Base-by-base conservation (phyloP, 495 filamentous ascomycete species). In the Trichoderma gamsii region DNA sequence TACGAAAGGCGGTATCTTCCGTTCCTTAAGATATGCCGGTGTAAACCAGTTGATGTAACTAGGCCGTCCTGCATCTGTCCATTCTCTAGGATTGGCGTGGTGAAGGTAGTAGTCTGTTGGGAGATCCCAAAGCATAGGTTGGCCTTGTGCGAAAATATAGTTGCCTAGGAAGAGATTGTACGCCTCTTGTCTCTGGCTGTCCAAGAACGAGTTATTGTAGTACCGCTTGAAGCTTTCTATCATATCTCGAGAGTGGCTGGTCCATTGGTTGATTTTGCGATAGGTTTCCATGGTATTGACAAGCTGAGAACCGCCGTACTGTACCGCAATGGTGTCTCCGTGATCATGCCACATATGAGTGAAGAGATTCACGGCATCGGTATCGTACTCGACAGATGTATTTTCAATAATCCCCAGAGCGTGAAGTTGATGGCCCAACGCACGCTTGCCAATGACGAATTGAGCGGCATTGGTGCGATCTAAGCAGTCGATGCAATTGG, bases 251-350 rank as follows among this genome's bases (percentile, higher is more conserved):
- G 95, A 97, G 73, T 96, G 92, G 71, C 92, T 97, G 49, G 92
- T 97, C 95, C 95, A 99, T 75, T 97, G 93, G 69, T 98, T 98
- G 75, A 97, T 96, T 77, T 97, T 97, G 65, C 95, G 88, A 76
- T 99, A 99, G 2, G 96, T 98, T 68, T 93, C 93, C 94, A 97
- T 97, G 1, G 95, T 99, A 77, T 99, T 99, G 69, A 99, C 95
- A 1, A 99, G 83, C 76, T 98, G 95, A 12, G 93, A 97, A 29
- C 95, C 96, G 65, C 96, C 96, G 74, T 99, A 99, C 73, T 99
- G 95, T 41, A 97, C 90, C 27, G 95, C 95, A 74, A 99, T 97
- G 23, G 92, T 97, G 73, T 99, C 95, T 46, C 95, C 95, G 74
- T 99, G 95, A 71, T 95, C 92, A 73, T 97, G 93, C 78, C 88